Conservation (phyloP, 2,329 filamentous ascomycete species). For the Alternaria ventricosa region DNA sequence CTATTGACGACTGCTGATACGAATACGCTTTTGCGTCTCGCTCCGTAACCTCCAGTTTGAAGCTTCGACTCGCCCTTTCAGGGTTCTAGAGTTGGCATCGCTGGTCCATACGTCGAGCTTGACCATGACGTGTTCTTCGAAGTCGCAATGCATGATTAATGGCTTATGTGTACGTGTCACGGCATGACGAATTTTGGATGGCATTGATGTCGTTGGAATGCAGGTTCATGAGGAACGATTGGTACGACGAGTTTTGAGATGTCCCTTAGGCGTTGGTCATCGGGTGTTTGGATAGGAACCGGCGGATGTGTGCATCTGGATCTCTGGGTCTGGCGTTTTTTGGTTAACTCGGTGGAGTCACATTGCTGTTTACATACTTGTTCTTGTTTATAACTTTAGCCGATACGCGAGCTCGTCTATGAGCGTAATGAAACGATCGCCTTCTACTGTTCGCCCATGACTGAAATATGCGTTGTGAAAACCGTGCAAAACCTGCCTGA, state of each 20-base stretch:
- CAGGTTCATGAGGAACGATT: not conserved
- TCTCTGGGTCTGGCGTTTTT: not conserved
- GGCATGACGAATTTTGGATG: not conserved
- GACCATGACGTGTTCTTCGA: not conserved
- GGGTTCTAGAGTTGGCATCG: conserved; percentile 20
- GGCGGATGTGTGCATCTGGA: not conserved
- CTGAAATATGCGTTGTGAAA: too few relatives aligned
- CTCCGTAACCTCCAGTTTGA: conserved; percentile 11
- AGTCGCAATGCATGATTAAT: not conserved
- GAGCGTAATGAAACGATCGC: conserved; percentile 3
- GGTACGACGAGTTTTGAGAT: not conserved
- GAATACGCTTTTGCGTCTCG: not conserved
- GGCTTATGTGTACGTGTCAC: not conserved
- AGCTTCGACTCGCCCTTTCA: conserved; percentile 15
- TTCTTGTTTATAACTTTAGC: not conserved
- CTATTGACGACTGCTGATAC: not conserved
- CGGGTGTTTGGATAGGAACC: not conserved
- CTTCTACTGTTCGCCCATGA: not conserved
- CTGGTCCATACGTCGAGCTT: conserved; percentile 3
- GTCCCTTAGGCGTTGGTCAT: not conserved
- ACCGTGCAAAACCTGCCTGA: too few relatives aligned
- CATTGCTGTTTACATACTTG: not conserved
- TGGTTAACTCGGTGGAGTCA: not conserved
- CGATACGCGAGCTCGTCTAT: not conserved
- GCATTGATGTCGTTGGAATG: not conserved